Evolutionary conservation across 192 early-diverging fungal genomes (phyloP).

Genomic region (Podila clonocystis): DNA sequence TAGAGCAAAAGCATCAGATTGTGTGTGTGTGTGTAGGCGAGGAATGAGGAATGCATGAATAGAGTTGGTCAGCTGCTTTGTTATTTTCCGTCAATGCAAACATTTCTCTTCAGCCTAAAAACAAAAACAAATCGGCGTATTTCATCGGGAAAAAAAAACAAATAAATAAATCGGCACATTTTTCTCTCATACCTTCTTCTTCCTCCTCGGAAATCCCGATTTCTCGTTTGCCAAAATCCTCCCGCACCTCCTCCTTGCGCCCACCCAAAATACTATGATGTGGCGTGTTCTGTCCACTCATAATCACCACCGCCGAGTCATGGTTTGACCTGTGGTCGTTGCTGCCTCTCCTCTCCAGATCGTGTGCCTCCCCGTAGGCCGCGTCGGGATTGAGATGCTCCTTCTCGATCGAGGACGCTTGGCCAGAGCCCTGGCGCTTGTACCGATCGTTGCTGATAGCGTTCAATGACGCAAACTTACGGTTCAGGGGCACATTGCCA

Average conservation of each 20-base stretch:
- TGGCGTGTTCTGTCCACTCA: constrained; percentile 16
- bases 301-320: constrained; percentile 40
- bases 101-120: too few species aligned
- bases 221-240: too few species aligned
- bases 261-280: constrained; percentile 21
- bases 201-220: constrained; percentile 9
- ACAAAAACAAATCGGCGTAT: too few species aligned
- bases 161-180: not conserved
- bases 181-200: not conserved
- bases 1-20: not conserved
- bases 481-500: not conserved
- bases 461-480: constrained; percentile 24
- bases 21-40: not conserved
- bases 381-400: constrained; percentile 4
- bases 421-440: not conserved
- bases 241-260: not conserved
- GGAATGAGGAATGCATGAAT: not conserved
- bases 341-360: constrained; percentile 10
- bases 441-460: constrained; percentile 13
- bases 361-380: constrained; percentile 26
- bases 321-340: constrained; percentile 20
- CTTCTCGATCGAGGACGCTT: not conserved
- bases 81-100: too few species aligned
- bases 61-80: not conserved
- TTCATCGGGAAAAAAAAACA: not conserved